Percentiles rank a stretch among this genome's conserved stretches.
phyloP scores from a whole-genome alignment of 2,329 filamentous ascomycete genomes.

The Sphaerulina vaccinii region DNA sequence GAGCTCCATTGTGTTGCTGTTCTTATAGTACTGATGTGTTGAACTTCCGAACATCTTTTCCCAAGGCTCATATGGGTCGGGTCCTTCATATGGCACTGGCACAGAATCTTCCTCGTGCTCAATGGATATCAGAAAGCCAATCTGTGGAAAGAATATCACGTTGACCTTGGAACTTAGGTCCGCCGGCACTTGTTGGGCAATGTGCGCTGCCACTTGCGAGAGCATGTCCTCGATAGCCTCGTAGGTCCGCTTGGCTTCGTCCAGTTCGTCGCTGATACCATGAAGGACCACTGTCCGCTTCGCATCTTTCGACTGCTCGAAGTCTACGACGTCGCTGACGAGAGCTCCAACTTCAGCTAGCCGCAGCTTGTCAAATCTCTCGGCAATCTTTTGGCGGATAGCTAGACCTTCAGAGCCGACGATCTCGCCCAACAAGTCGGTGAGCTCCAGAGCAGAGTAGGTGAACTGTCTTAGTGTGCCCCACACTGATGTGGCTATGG shows the following conservation, averaged over 20 bases:
- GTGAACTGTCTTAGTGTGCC: conserved; percentile 70
- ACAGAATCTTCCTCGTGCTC: conserved; percentile 58
- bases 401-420: conserved; percentile 52
- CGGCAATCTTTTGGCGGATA: conserved; percentile 59
- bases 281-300: conserved; percentile 69
- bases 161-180: conserved; percentile 58
- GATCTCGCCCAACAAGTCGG: conserved; percentile 61
- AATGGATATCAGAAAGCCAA: conserved; percentile 84
- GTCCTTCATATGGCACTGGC: conserved; percentile 61
- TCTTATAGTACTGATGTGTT: conserved; percentile 80
- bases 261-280: conserved; percentile 72
- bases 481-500: conserved; percentile 63
- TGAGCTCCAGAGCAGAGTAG: conserved; percentile 67
- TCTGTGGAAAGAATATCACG: conserved; percentile 86
- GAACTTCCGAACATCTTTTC: conserved; percentile 71
- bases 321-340: conserved; percentile 75
- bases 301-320: conserved; percentile 70
- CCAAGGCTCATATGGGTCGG: conserved; percentile 61
- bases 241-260: conserved; percentile 74
- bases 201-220: conserved; percentile 62
- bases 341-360: conserved; percentile 67
- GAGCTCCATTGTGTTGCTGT: conserved; percentile 73
- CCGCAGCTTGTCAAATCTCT: conserved; percentile 57
- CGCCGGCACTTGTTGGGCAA: conserved; percentile 63
- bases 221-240: conserved; percentile 75